A percentile compares a stretch with the other conserved stretches of the same genome.
These are phyloP conservation scores for Parachaetomium inaequale DNA, from an alignment of 495 filamentous ascomycete genomes.

Conservation along the genomic window DNA sequence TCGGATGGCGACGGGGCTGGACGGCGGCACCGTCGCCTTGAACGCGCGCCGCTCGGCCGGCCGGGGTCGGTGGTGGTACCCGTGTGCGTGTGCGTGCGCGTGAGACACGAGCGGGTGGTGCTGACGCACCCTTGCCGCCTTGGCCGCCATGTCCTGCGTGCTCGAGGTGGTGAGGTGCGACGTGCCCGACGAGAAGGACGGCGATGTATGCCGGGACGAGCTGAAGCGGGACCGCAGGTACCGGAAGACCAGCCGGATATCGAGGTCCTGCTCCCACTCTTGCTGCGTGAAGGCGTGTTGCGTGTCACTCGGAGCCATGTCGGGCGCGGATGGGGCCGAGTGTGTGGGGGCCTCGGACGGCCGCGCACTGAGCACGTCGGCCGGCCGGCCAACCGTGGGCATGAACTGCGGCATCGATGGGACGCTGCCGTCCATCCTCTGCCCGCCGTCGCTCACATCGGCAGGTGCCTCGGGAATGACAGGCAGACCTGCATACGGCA, in stretches of 20 bases:
- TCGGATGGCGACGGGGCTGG: slow-evolving; percentile 48
- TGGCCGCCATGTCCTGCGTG: slow-evolving; percentile 64
- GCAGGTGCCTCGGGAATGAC: slow-evolving; percentile 48
- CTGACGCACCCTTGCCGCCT: slow-evolving; percentile 76
- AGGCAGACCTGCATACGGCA: slow-evolving; percentile 55
- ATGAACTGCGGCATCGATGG: slow-evolving; percentile 42
- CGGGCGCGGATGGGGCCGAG: slow-evolving; percentile 9
- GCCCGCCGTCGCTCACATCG: slow-evolving; percentile 26
- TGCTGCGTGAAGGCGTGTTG: slow-evolving; percentile 51
- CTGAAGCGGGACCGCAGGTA: slow-evolving; percentile 75
- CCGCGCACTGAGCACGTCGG: slow-evolving; percentile 24
- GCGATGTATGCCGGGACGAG: slow-evolving; percentile 33
- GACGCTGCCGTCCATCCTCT: slow-evolving; percentile 24
- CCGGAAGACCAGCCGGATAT: slow-evolving; percentile 82
- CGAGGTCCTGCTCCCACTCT: slow-evolving; percentile 86
- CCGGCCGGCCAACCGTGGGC: slow-evolving; percentile 45
- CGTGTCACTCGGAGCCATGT: slow-evolving; percentile 11
- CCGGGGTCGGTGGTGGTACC: slow-evolving; percentile 43
- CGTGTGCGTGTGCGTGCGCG: slow-evolving; percentile 23
- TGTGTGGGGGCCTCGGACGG: slow-evolving; percentile 20
- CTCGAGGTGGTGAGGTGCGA: slow-evolving; percentile 47
- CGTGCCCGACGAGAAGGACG: slow-evolving; percentile 38
- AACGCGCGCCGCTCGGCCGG: slow-evolving; percentile 50
- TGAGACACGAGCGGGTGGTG: slow-evolving; percentile 75
- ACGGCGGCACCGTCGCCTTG: slow-evolving; percentile 49